Evolutionary conservation across 345 rosid genomes (phyloP), one percentile per base, ranked within the genome.

Genomic region (thale cress (Arabidopsis thaliana)): DNA sequence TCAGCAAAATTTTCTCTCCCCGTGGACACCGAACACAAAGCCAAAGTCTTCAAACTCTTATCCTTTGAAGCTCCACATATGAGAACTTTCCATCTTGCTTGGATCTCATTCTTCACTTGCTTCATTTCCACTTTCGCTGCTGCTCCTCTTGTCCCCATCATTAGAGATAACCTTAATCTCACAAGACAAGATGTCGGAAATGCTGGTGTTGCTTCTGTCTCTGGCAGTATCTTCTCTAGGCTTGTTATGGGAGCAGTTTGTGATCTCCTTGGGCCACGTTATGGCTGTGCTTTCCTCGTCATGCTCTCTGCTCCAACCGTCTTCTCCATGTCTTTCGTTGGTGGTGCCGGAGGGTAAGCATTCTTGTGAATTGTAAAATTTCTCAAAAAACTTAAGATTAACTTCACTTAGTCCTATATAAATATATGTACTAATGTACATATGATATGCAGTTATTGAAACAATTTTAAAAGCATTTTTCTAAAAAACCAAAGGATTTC

Each of bases 41-140:
- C 98, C 48, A 89, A 82, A 69, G 92, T 83, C 3, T 85, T 88
- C 69, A 93, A 88, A 79, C 60, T 86, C 34, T 83, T 88, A 38
- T 93, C 98, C 3, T 76, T 89, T 0, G 93, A 86, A 7, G 85
- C 88, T 33, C 98, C 98, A 37, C 96, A 91, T 81, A 91, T 91
- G 98, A 80, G 94, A 76, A 91, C 96, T 6, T 91, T 93, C 55
- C 98, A 89, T 74, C 85, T 93, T 33, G 89, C 98, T 5, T 91
- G 97, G 98, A 86, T 89, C 72, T 93, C 98, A 52, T 93, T 93
- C 81, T 91, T 84, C 86, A 86, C 90, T 55, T 91, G 96, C 80
- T 91, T 91, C 71, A 81, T 91, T 49, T 93, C 98, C 56, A 93
- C 97, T 0, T 91, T 93, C 7, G 98, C 98, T 0, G 98, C 97